Evolutionary conservation across 306 rosid genomes (phyloP), one percentile per base, ranked within the genome.

Genomic region (Pyrus bretschneideri): DNA sequence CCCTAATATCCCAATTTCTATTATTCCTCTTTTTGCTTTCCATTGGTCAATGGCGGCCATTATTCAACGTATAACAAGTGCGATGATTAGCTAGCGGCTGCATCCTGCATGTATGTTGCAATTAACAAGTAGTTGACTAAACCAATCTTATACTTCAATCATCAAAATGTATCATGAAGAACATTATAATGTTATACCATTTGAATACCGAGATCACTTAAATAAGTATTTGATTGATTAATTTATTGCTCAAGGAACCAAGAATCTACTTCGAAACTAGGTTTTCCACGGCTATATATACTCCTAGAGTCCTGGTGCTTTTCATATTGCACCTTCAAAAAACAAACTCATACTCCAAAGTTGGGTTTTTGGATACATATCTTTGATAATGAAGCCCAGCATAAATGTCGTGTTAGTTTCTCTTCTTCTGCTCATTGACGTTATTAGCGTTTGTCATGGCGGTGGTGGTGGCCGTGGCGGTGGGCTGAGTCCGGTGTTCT

Each of bases 351-450:
- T 46, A 4, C 27, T 70, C 27, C 18, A 7, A 27, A 9, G 18
- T 22, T 58, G 63, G 63, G 27, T 58, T 58, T 58, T 58, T 58
- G 23, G 25, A 21, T 18, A 55, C 4, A 4, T 22, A 22, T 60
- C 3, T 17, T 60, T 61, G n/a, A 75, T 49, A 25, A 49, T 70
- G 72, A 33, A 65, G 76, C 51, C 64, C 67, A 35, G 27, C 31
- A 30, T 58, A 22, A 12, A 81, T 7, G 44, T 33, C 60, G 35
- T 49, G 35, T 55, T 78, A 30, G 14, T 85, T 79, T 66, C 58
- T 71, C 69, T 72, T 74, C 44, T 74, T 74, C 23, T 33, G 30
- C 57, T 76, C 23, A n/a, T 42, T 29, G 57, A 23, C 35, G 40
- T 70, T 46, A n/a, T 51, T 40, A 72, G 63, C 33, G 11, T 67